Base-by-base conservation (phyloP, 768 basidiomycete species). In the Collybiopsis luxurians region DNA sequence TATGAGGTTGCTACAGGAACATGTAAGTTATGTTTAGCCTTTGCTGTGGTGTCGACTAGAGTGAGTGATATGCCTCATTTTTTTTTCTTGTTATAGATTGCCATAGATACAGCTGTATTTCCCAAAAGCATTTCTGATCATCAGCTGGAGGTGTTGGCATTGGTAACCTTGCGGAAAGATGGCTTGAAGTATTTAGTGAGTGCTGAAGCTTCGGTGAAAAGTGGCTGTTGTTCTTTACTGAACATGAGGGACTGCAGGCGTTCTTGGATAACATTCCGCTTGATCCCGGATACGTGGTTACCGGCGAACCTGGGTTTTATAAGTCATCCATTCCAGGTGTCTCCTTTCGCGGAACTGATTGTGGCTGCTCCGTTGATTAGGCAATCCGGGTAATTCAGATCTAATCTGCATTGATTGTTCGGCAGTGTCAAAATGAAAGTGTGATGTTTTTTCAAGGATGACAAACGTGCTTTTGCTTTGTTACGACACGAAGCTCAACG, bases 281-380 rank as follows among this genome's bases (percentile, higher is more conserved):
- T 31, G 77, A 80, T 23, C 84, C 85, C n/a, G 97, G 97, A 11
- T 87, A 97, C 70, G 85, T 95, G 63, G 85, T 95, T 57, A 94
- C 94, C 46, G 95, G 97, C 64, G 95, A 98, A 72, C 96, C 95
- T 46, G 95, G 94, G 0, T 95, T 86, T 72, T 96, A 89, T 92
- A 67, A 69, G 89, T 80, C 31, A 55, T 34, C 39, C 26, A 56
- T 60, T 17, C 42, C 39, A 27, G 55, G 27, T 24, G 2, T 1
- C 17, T 23, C 23, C 13, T 15, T 2, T 43, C 28, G 9, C 4
- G 19, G 24, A 15, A 15, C 12, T 2, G 21, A 28, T 21, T 26
- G 15, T 17, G 46, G 7, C 46, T 21, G 46, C 9, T 21, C n/a
- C 3, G 9, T 1, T 42, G 38, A 9, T 47, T 65, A 87, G 90